These are phyloP conservation scores for Phytophthora tubulina DNA, from an alignment of 352 stramenopile genomes.

Conservation along the genomic window DNA sequence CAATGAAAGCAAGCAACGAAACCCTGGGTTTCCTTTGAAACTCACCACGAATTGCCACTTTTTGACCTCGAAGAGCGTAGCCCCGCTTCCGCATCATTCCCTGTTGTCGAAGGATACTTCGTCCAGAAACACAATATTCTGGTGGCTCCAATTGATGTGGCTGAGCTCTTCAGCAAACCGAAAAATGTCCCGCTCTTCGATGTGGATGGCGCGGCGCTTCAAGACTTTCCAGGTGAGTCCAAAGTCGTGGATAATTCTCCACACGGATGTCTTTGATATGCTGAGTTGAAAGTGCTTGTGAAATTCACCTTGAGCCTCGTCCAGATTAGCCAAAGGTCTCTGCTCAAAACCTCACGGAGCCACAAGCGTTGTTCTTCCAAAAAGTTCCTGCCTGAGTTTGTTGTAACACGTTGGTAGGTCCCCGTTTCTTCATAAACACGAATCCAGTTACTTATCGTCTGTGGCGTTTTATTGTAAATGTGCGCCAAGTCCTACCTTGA, in stretches of 20 bases:
- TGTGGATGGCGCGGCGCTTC: too few relatives aligned
- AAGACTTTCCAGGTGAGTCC: too few relatives aligned
- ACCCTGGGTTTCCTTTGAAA: conserved; percentile 41
- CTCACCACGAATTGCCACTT: conserved; percentile 35
- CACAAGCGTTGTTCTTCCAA: neutral
- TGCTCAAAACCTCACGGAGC: conserved; percentile 5
- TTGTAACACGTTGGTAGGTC: conserved; percentile 7
- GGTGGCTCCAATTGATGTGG: conserved; percentile 26
- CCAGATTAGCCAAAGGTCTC: conserved; percentile 10
- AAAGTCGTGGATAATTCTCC: too few relatives aligned
- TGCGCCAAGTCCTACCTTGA: conserved; percentile 7
- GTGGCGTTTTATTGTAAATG: conserved; percentile 6
- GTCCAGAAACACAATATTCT: conserved; percentile 39
- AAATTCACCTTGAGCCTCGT: conserved; percentile 14
- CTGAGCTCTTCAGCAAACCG: conserved; percentile 28
- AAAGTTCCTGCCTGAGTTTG: neutral
- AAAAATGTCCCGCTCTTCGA: too few relatives aligned
- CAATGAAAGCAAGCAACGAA: conserved; percentile 34
- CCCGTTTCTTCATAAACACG: conserved; percentile 5
- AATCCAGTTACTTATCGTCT: conserved; percentile 16
- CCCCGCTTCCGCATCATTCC: conserved; percentile 40
- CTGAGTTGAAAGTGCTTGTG: neutral
- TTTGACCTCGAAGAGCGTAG: conserved; percentile 36
- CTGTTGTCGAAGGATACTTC: conserved; percentile 49
- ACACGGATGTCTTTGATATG: conserved; percentile 14